Evolutionary conservation across 1,284 basidiomycete species (phyloP).

Genomic region (Cryptococcus jaspeensis): DNA sequence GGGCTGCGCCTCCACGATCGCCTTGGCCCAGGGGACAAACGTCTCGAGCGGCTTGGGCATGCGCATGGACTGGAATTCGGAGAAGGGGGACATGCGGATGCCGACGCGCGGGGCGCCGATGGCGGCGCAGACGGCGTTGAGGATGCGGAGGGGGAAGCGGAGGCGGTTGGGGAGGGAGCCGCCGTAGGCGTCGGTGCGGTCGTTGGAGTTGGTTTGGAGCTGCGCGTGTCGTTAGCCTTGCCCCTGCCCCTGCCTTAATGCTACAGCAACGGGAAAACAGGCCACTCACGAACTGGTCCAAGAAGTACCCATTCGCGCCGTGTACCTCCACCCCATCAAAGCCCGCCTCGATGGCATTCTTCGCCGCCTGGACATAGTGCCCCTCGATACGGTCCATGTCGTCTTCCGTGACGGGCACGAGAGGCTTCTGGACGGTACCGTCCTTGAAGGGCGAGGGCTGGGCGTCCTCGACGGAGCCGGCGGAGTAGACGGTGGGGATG

Average conservation of each 20-base stretch:
- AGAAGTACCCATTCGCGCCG: slow-evolving; percentile 19
- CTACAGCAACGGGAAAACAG: too few species aligned
- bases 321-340: slow-evolving; percentile 66
- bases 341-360: slow-evolving; percentile 60
- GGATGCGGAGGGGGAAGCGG: slow-evolving; percentile 58
- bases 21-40: slow-evolving; percentile 21
- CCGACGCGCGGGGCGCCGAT: slow-evolving; percentile 57
- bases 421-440: slow-evolving; percentile 29
- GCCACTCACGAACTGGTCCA: slow-evolving; percentile 57
- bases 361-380: slow-evolving; percentile 56
- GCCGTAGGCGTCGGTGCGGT: slow-evolving; percentile 62
- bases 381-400: slow-evolving; percentile 53
- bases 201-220: slow-evolving; percentile 56
- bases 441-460: neutral
- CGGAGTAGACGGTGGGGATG: slow-evolving; percentile 11
- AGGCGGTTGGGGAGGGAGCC: slow-evolving; percentile 60
- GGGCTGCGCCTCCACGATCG: slow-evolving; percentile 52
- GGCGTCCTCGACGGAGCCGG: slow-evolving; percentile 2
- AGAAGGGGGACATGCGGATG: slow-evolving; percentile 60
- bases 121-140: slow-evolving; percentile 56
- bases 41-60: slow-evolving; percentile 7
- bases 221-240: too few species aligned
- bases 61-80: slow-evolving; percentile 51
- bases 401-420: slow-evolving; percentile 22
- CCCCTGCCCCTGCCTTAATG: too few species aligned